Evolutionary conservation across 2,329 filamentous ascomycete genomes (phyloP).

Genomic region (Fusarium begoniae): DNA sequence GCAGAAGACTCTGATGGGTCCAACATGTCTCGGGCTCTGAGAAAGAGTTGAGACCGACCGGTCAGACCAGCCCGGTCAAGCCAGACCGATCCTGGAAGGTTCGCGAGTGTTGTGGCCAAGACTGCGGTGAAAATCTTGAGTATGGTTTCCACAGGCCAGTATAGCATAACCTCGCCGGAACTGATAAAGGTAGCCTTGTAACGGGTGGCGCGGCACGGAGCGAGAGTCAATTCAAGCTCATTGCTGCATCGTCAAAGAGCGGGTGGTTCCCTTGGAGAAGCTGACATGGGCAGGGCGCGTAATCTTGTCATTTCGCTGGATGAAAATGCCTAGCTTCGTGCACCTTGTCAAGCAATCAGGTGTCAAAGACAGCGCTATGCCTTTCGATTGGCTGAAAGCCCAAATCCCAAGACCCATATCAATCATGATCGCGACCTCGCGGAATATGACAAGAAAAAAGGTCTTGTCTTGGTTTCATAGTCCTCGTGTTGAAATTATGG

Average conservation of each 20-base stretch:
- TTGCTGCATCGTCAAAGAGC: slow-evolving; percentile 8
- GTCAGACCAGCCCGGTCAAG: slow-evolving; percentile 8
- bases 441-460: slow-evolving; percentile 6
- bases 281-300: slow-evolving; percentile 58
- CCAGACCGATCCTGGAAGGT: slow-evolving; percentile 7
- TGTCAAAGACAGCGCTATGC: slow-evolving; percentile 47
- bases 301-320: slow-evolving; percentile 61
- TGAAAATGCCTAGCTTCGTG: slow-evolving; percentile 51
- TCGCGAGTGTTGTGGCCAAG: neutral
- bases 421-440: slow-evolving; percentile 28
- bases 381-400: slow-evolving; percentile 52
- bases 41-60: slow-evolving; percentile 11
- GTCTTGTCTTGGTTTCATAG: slow-evolving; percentile 1
- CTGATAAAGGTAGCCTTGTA: neutral
- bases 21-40: slow-evolving; percentile 13
- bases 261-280: slow-evolving; percentile 22
- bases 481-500: slow-evolving; percentile 10
- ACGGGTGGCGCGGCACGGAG: slow-evolving; percentile 50
- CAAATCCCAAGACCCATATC: slow-evolving; percentile 28
- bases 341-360: slow-evolving; percentile 59
- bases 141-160: neutral
- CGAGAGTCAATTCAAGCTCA: slow-evolving; percentile 40
- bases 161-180: neutral
- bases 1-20: neutral
- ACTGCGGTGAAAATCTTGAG: neutral